Base-by-base conservation (phyloP, 2,329 filamentous ascomycete species). In the Beauveria australis region DNA sequence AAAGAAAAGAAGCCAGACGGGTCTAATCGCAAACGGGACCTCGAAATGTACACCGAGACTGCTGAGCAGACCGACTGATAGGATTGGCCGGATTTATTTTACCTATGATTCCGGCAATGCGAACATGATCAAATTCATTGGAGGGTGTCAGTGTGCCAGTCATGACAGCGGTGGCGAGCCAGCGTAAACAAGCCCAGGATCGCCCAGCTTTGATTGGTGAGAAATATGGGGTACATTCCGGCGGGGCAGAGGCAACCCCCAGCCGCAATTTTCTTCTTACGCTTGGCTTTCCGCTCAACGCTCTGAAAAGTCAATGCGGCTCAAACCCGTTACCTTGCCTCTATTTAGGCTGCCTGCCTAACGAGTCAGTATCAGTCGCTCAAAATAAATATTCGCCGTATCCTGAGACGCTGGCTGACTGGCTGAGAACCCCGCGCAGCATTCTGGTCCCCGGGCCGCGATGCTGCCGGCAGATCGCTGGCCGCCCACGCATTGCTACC, bases 231-330 rank as follows among this genome's bases (percentile, higher is more conserved):
- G 33, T 37, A 6, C 26, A 37, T 41, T 59, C 47, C 56, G 56
- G 56, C 56, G 56, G 56, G 40, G 56, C 56, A 59, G 24, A 59
- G 33, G 56, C 47, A 44, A 40, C 40, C 55, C 24, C 56, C 24
- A 41, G 46, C 56, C 56, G 56, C 56, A 51, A 18, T 59, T 53
- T 59, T 59, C 46, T 59, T 19, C 14, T 53, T 16, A 19, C 19
- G 22, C 10, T 26, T 41, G 19, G 33, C 40, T 6, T n/a, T 30
- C 33, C 16, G 30, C 33, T 37, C 33, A 16, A 37, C 33, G 12
- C 46, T 47, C 10, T 22, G 47, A 40, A 6, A 24, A 37, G 40
- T 52, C 48, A 59, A 53, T 59, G 48, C 56, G 40, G 46, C 37
- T 46, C 14, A 18, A 9, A 14, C 19, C 16, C 44, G 19, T 48